A percentile compares a stretch with the other conserved stretches of the same genome.
Evolutionary conservation across 192 early-diverging fungal genomes (phyloP).

Genomic region (Pilaira anomala): DNA sequence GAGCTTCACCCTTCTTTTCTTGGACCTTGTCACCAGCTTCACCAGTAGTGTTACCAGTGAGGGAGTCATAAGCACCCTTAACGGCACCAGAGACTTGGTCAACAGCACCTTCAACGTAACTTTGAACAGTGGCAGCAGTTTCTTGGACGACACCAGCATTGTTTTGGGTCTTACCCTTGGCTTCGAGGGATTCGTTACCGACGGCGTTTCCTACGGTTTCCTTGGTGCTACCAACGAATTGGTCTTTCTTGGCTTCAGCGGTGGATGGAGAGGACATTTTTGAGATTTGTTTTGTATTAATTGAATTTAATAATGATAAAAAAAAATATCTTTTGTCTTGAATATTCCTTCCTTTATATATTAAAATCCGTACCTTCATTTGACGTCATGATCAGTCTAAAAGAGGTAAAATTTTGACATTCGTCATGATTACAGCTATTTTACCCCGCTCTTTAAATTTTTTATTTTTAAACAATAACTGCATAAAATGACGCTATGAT

Average conservation of each 20-base stretch:
- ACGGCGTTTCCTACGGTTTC: constrained; percentile 34
- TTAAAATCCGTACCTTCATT: no score
- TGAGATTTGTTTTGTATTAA: background rate
- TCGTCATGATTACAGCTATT: no score
- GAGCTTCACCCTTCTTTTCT: constrained; percentile 17
- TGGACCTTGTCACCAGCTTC: constrained; percentile 12
- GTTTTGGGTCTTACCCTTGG: constrained; percentile 32
- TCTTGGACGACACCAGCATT: constrained; percentile 22
- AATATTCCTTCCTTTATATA: background rate
- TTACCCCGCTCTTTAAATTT: no score
- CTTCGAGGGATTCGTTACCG: constrained; percentile 28
- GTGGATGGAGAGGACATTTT: constrained; percentile 28
- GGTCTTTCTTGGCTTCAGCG: constrained; percentile 21
- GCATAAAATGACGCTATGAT: no score
- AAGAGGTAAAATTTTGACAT: no score
- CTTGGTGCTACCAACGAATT: constrained; percentile 32
- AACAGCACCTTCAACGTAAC: constrained; percentile 24
- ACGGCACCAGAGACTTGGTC: constrained; percentile 30
- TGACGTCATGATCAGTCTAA: no score
- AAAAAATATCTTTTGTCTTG: background rate
- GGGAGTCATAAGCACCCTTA: constrained; percentile 22
- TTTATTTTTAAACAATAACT: no score
- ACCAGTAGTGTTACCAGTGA: constrained; percentile 10
- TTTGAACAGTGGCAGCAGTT: constrained; percentile 15
- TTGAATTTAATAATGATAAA: background rate